Evolutionary conservation across 106 monocot genomes (phyloP).

Genomic region (Iris macrosiphon): DNA sequence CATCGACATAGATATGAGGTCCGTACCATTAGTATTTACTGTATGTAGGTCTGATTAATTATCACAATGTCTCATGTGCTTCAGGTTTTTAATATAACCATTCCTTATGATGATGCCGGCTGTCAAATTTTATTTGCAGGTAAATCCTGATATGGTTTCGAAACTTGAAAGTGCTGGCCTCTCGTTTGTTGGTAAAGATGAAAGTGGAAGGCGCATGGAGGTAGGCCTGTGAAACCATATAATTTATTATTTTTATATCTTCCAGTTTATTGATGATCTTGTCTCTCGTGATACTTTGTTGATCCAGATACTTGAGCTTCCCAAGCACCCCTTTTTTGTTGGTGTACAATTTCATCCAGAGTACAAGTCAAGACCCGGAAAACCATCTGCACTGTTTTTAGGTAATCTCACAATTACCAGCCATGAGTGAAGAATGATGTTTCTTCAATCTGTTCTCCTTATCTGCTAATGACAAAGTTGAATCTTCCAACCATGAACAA

Average conservation of each 20-base stretch:
- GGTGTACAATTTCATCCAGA: constrained; percentile 99
- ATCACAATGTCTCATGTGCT: background rate
- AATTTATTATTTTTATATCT: background rate
- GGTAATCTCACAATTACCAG: constrained; percentile 24
- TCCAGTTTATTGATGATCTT: background rate
- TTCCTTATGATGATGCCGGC: background rate
- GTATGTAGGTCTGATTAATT: background rate
- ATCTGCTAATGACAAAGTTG: background rate
- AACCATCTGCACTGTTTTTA: constrained; percentile 78
- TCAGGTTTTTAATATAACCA: background rate
- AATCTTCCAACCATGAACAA: too few relatives aligned
- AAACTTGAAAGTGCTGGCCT: constrained; percentile 83
- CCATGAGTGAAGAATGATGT: background rate
- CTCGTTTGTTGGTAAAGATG: constrained; percentile 92
- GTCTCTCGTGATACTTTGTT: background rate
- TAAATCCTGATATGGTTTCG: constrained; percentile 79
- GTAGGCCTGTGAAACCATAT: constrained; percentile 28
- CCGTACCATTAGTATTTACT: background rate
- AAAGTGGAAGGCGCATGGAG: constrained; percentile 94
- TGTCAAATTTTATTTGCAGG: constrained; percentile 27
- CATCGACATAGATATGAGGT: constrained; percentile 98
- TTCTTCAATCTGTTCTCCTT: background rate
- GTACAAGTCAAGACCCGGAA: constrained; percentile 90
- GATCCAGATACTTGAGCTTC: constrained; percentile 86
- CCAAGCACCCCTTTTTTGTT: constrained; percentile 75